Conservation (phyloP, 768 basidiomycete species). For the Cystofilobasidium capitatum region DNA sequence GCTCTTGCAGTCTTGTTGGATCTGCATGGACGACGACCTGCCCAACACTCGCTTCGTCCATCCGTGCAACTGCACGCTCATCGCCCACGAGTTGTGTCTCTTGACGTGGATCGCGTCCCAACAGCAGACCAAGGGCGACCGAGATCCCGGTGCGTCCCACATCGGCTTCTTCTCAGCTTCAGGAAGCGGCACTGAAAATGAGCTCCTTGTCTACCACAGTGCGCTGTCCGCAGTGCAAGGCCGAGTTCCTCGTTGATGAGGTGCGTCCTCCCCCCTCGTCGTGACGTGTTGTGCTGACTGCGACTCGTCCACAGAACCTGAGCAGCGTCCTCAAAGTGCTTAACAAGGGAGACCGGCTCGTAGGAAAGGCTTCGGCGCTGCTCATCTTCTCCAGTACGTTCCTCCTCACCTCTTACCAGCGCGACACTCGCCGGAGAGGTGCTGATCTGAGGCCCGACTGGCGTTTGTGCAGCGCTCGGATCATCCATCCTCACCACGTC, state of each 20-base stretch:
- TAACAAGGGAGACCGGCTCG: not conserved
- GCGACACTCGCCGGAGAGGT: not conserved
- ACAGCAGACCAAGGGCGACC: slow-evolving; percentile 9
- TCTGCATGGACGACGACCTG: slow-evolving; percentile 2
- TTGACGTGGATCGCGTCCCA: slow-evolving; percentile 18
- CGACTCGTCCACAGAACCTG: not conserved
- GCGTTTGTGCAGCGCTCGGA: not conserved
- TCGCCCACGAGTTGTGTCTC: slow-evolving; percentile 20
- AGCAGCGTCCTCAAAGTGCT: not conserved
- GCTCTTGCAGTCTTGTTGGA: not conserved
- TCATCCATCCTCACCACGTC: not conserved
- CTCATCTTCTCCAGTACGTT: not conserved
- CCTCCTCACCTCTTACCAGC: not conserved
- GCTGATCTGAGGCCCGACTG: too few species aligned
- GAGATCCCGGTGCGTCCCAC: not conserved
- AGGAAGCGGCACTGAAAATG: too few species aligned
- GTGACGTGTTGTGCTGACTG: not conserved
- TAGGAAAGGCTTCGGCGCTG: not conserved
- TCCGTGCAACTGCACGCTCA: slow-evolving; percentile 12
- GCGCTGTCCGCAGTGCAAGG: not conserved
- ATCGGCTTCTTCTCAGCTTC: not conserved
- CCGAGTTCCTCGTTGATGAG: not conserved
- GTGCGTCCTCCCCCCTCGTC: not conserved
- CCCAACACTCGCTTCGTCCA: not conserved
- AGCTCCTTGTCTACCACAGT: too few species aligned